Evolutionary conservation across 345 rosid genomes (phyloP), one percentile per base, ranked within the genome.

Genomic region (Arabidopsis suecica): DNA sequence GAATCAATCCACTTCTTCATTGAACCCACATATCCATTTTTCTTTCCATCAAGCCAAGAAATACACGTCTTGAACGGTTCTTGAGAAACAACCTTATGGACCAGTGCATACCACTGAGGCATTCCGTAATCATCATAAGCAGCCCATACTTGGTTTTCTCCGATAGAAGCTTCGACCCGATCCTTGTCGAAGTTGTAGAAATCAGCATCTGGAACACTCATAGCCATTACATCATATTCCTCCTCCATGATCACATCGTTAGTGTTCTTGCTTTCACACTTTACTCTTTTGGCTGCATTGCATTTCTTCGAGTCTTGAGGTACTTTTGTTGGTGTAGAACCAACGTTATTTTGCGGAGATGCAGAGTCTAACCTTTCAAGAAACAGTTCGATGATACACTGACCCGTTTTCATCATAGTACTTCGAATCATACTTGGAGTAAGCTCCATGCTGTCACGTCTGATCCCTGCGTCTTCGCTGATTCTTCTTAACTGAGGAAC

Each of bases 81-180:
- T 68, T 22, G 47, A 10, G 96, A 87, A 9, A 85, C 78, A 67
- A 89, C 91, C 37, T 61, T 62, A 37, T 84, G 86, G 59, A 89
- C 75, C 76, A 85, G 61, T 30, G 90, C 89, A 74, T 86, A 89
- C 70, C 61, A 77, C 8, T 89, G 89, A 5, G 92, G 96, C 90
- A 89, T 88, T 45, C 90, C 96, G 54, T 88, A 88, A 18, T 80
- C 79, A 69, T 88, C 92, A 65, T 85, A 88, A 51, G 82, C 85
- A 75, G 96, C 89, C 96, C 92, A 86, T 49, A 88, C 86, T 68
- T 88, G 87, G 67, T 83, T 83, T 33, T 62, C 79, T 20, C 74
- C 79, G 66, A 89, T 86, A 13, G 86, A 86, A 33, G 36, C 74
- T 59, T 84, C 84, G 5, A 82, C 74, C 20, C 92, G 82, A 56